Percentiles rank a stretch among this genome's conserved stretches.
Conservation (phyloP, 495 filamentous ascomycete genomes). For the Podospora australis region DNA sequence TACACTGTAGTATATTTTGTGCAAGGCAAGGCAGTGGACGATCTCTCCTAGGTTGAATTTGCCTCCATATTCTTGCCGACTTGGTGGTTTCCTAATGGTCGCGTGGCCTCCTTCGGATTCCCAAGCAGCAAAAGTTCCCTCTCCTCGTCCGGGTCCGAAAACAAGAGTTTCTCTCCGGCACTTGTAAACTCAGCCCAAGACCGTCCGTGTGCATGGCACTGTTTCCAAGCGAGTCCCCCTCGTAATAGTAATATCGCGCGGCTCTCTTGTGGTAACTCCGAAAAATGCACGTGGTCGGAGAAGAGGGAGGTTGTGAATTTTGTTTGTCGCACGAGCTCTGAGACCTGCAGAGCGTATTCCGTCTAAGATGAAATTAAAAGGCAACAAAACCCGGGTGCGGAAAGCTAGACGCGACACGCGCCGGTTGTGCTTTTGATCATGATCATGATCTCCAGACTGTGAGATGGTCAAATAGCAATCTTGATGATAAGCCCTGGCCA, state of each 20-base stretch:
- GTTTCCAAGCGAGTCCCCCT: conserved; percentile 13
- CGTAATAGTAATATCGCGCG: conserved; percentile 7
- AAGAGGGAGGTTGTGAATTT: neutral
- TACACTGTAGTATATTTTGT: too few relatives aligned
- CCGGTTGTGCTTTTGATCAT: too few relatives aligned
- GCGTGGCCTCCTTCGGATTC: too few relatives aligned
- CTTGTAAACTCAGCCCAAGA: conserved; percentile 9
- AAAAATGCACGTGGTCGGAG: too few relatives aligned
- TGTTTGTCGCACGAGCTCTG: neutral
- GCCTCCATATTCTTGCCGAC: too few relatives aligned
- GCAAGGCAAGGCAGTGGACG: too few relatives aligned
- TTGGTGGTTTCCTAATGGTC: too few relatives aligned
- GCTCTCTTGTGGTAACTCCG: too few relatives aligned
- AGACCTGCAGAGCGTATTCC: neutral
- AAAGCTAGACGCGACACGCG: too few relatives aligned
- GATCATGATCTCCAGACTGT: too few relatives aligned
- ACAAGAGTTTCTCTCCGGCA: conserved; percentile 14
- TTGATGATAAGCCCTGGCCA: neutral
- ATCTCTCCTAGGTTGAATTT: neutral
- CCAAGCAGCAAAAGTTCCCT: neutral
- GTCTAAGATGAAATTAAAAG: too few relatives aligned
- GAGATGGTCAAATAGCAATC: neutral
- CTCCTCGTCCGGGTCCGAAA: conserved; percentile 6
- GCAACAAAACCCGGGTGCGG: too few relatives aligned
- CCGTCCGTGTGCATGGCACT: conserved; percentile 6